These are phyloP conservation scores for Crithidia bombi DNA, from an alignment of 208 protist genomes.

Conservation along the genomic window DNA sequence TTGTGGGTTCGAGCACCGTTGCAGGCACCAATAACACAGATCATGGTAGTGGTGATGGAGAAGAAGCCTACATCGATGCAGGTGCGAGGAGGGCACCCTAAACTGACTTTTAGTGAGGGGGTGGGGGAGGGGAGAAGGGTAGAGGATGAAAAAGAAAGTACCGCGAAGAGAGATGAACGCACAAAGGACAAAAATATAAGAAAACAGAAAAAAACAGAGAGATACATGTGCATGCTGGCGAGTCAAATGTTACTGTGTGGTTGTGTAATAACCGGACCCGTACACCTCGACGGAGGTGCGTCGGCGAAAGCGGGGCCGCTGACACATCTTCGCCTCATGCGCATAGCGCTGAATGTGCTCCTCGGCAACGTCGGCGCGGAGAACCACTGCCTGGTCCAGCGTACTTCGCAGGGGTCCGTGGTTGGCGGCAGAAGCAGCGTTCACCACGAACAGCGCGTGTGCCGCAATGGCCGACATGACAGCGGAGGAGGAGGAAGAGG, in stretches of 20 bases:
- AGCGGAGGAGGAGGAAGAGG: too few relatives aligned
- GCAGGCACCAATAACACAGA: too few relatives aligned
- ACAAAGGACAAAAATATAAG: neutral
- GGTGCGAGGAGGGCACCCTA: too few relatives aligned
- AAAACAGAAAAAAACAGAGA: neutral
- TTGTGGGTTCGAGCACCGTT: too few relatives aligned
- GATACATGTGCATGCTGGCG: neutral
- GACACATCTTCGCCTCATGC: conserved; percentile 2
- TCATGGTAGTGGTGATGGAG: too few relatives aligned
- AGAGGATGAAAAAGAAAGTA: neutral
- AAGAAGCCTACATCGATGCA: too few relatives aligned
- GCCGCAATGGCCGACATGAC: neutral
- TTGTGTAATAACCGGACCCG: neutral
- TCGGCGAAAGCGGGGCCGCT: conserved; percentile 8
- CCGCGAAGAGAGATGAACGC: neutral
- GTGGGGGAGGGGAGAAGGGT: too few relatives aligned
- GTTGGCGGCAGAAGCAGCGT: neutral
- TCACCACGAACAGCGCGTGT: neutral
- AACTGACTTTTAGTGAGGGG: too few relatives aligned
- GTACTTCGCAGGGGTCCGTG: neutral
- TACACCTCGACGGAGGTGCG: conserved; percentile 5
- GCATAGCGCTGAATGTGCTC: neutral
- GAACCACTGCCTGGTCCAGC: conserved; percentile 10
- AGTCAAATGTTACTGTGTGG: neutral
- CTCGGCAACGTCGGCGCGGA: neutral